Evolutionary conservation across 306 rosid species (phyloP).

Genomic region (Malus fusca): DNA sequence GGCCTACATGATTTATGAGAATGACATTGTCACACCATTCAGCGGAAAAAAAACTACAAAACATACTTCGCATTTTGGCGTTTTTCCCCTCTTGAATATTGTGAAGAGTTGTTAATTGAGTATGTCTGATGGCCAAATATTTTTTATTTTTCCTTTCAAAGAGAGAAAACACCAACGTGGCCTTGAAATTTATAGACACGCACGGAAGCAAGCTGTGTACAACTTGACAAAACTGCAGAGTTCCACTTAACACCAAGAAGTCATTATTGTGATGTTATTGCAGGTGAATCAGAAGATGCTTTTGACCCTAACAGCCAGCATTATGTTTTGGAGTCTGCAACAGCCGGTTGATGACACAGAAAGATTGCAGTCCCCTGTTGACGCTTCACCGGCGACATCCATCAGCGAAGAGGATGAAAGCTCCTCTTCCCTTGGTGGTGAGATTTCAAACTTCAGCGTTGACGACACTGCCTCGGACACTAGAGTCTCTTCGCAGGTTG

Average conservation of each 20-base stretch:
- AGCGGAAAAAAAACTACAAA: neutral
- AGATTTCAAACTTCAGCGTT: conserved; percentile 52
- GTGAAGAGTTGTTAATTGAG: neutral
- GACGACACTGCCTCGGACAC: conserved; percentile 82
- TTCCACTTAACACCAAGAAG: neutral
- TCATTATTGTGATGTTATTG: conserved; percentile 15
- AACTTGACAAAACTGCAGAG: neutral
- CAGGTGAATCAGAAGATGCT: conserved; percentile 99
- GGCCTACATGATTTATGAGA: neutral
- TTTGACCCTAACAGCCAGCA: conserved; percentile 75
- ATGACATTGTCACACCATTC: neutral
- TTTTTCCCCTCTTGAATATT: neutral
- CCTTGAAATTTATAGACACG: neutral
- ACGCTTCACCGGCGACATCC: conserved; percentile 64
- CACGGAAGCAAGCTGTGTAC: too few relatives aligned
- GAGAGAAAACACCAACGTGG: neutral
- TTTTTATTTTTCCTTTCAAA: too few relatives aligned
- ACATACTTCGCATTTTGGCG: neutral
- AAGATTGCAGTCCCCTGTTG: conserved; percentile 42
- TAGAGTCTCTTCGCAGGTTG: conserved; percentile 57
- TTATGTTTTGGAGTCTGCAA: conserved; percentile 92
- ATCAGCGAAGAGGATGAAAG: conserved; percentile 67
- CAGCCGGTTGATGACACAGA: conserved; percentile 53
- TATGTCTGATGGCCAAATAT: neutral
- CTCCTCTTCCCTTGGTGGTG: conserved; percentile 63